These are phyloP conservation scores for Eremochloa ophiuroides DNA, from an alignment of 176 grass and related monocot species.

Conservation along the genomic window DNA sequence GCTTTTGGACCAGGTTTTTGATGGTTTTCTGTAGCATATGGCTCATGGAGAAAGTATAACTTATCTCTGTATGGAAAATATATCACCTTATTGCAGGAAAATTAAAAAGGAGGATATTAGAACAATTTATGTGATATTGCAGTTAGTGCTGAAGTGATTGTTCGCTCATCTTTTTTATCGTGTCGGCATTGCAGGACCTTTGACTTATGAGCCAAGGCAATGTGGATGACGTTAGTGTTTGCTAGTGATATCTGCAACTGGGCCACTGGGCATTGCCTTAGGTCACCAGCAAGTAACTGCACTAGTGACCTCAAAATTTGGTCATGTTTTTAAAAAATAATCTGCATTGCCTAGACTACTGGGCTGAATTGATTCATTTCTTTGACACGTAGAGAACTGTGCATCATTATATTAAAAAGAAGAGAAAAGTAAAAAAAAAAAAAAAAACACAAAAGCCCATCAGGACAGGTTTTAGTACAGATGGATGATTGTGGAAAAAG, in stretches of 20 bases:
- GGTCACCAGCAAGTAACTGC: not conserved
- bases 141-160: not conserved
- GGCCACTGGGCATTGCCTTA: conserved; percentile 16
- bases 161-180: not conserved
- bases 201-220: not conserved
- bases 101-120: not conserved
- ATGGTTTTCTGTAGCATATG: conserved; percentile 51
- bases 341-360: not conserved
- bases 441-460: too few relatives aligned
- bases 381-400: too few relatives aligned
- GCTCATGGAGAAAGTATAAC: conserved; percentile 36
- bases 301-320: not conserved
- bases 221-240: conserved; percentile 13
- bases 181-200: conserved; percentile 6
- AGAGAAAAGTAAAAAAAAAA: too few relatives aligned
- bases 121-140: conserved; percentile 10
- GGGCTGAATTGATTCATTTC: not conserved
- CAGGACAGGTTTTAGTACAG: too few relatives aligned
- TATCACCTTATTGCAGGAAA: not conserved
- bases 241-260: conserved; percentile 8
- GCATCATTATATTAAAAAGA: too few relatives aligned
- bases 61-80: conserved; percentile 17
- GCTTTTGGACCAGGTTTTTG: conserved; percentile 38
- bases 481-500: too few relatives aligned
- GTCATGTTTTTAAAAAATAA: not conserved